Evolutionary conservation across 352 stramenopile species (phyloP).

Genomic region (Globisporangium lucens): DNA sequence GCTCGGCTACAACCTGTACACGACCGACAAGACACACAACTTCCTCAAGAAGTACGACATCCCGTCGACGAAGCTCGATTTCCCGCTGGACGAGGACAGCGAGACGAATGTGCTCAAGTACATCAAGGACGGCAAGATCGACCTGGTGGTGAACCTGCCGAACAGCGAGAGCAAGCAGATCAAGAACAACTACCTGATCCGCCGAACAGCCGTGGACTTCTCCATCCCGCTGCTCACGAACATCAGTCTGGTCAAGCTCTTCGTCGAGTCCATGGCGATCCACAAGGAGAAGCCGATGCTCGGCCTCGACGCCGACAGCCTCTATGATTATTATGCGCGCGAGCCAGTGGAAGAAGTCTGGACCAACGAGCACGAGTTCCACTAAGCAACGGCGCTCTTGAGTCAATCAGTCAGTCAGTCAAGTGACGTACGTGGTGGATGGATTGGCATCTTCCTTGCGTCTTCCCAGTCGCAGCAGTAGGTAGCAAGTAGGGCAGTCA

Average conservation of each 20-base stretch:
- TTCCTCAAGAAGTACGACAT: constrained; percentile 89
- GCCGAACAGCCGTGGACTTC: constrained; percentile 91
- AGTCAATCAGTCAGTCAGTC: not conserved
- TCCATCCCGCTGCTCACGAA: constrained; percentile 91
- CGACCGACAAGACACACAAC: constrained; percentile 92
- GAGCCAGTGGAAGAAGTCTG: constrained; percentile 92
- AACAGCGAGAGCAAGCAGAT: constrained; percentile 86
- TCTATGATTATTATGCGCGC: constrained; percentile 98
- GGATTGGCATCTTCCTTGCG: not conserved
- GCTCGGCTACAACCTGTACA: constrained; percentile 94
- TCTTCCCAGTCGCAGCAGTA: not conserved
- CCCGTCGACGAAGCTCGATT: constrained; percentile 80
- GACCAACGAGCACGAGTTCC: constrained; percentile 95
- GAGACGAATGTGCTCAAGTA: constrained; percentile 85
- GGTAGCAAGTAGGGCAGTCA: constrained; percentile 15
- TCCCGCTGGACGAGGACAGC: constrained; percentile 64
- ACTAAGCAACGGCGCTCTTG: constrained; percentile 60
- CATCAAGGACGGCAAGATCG: constrained; percentile 95
- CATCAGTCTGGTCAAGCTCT: constrained; percentile 91
- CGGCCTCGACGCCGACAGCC: constrained; percentile 91
- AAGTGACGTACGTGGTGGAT: not conserved
- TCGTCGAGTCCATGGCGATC: constrained; percentile 90
- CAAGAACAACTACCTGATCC: constrained; percentile 93
- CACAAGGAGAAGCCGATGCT: constrained; percentile 92
- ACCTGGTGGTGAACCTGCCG: constrained; percentile 92